Percentiles rank a stretch among this genome's conserved stretches.
These are phyloP conservation scores for Penicillium sp. DNA, from an alignment of 2,329 filamentous ascomycete species.

Conservation along the genomic window DNA sequence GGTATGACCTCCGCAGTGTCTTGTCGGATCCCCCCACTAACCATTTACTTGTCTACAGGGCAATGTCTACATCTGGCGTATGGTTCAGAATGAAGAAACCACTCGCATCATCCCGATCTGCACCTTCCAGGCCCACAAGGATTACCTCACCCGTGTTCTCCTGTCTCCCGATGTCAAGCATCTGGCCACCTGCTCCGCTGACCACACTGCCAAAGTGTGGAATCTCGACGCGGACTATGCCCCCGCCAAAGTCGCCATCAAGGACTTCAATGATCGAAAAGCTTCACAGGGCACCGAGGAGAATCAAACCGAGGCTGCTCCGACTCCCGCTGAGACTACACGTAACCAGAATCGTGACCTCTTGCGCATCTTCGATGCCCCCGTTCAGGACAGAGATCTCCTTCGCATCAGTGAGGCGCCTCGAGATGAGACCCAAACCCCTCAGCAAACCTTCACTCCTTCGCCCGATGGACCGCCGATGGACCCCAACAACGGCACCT, in stretches of 20 bases:
- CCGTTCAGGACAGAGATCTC: slow-evolving; percentile 26
- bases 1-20: slow-evolving; percentile 49
- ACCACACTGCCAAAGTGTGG: slow-evolving; percentile 97
- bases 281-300: slow-evolving; percentile 14
- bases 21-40: not conserved
- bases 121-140: slow-evolving; percentile 85
- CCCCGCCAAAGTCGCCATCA: slow-evolving; percentile 38
- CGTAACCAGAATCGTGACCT: slow-evolving; percentile 23
- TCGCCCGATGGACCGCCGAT: slow-evolving; percentile 42
- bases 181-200: slow-evolving; percentile 87
- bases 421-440: slow-evolving; percentile 23
- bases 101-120: slow-evolving; percentile 84
- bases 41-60: slow-evolving; percentile 57
- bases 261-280: slow-evolving; percentile 23
- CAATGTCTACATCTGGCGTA: slow-evolving; percentile 95
- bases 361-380: slow-evolving; percentile 27
- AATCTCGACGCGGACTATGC: slow-evolving; percentile 70
- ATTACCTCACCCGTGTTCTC: slow-evolving; percentile 88
- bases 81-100: slow-evolving; percentile 77
- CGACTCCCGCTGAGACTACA: slow-evolving; percentile 17
- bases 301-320: slow-evolving; percentile 16
- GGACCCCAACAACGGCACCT: slow-evolving; percentile 50
- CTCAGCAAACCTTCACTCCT: slow-evolving; percentile 33
- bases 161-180: slow-evolving; percentile 92
- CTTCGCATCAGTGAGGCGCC: slow-evolving; percentile 29